A percentile compares a stretch with the other conserved stretches of the same genome.
Conservation (phyloP, 441 rosid species). For the Hypseocharis bilobata region DNA sequence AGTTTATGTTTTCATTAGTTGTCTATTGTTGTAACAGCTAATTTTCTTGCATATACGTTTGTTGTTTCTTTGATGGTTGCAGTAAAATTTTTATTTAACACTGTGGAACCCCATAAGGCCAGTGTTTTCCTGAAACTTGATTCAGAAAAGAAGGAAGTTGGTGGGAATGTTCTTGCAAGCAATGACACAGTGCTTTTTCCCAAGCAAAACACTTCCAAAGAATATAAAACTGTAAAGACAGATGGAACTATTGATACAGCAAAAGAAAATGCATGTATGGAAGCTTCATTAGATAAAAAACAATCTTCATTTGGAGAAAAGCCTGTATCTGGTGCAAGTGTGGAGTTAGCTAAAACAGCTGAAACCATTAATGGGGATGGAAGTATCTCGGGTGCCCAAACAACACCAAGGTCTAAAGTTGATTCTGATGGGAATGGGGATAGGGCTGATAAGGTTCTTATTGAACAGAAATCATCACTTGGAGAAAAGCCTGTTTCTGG, state of each 20-base stretch:
- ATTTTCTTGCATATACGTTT: conserved; percentile 14
- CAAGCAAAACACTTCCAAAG: conserved; percentile 13
- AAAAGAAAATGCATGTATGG: conserved; percentile 20
- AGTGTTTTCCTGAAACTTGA: conserved; percentile 26
- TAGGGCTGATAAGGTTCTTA: too few relatives aligned
- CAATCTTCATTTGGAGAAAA: conserved; percentile 18
- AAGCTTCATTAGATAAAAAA: conserved; percentile 14
- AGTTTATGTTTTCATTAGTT: conserved; percentile 10
- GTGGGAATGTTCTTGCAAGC: conserved; percentile 16
- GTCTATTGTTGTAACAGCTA: conserved; percentile 19
- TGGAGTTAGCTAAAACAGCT: conserved; percentile 9
- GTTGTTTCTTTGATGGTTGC: conserved; percentile 32
- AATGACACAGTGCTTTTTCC: conserved; percentile 13
- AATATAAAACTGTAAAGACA: conserved; percentile 19
- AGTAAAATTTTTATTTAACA: conserved; percentile 58
- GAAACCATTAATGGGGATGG: conserved; percentile 14
- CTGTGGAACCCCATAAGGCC: conserved; percentile 24
- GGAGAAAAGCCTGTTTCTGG: conserved; percentile 20
- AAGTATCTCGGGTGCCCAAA: conserved; percentile 16
- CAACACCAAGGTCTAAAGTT: conserved; percentile 14
- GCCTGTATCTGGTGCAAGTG: conserved; percentile 16
- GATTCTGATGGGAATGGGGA: conserved; percentile 13
- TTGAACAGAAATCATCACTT: conserved; percentile 11
- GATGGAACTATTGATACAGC: conserved; percentile 19
- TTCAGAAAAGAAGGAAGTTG: conserved; percentile 24